These are phyloP conservation scores for Trichoderma simmonsii DNA, from an alignment of 2,329 filamentous ascomycete genomes.

Conservation along the genomic window DNA sequence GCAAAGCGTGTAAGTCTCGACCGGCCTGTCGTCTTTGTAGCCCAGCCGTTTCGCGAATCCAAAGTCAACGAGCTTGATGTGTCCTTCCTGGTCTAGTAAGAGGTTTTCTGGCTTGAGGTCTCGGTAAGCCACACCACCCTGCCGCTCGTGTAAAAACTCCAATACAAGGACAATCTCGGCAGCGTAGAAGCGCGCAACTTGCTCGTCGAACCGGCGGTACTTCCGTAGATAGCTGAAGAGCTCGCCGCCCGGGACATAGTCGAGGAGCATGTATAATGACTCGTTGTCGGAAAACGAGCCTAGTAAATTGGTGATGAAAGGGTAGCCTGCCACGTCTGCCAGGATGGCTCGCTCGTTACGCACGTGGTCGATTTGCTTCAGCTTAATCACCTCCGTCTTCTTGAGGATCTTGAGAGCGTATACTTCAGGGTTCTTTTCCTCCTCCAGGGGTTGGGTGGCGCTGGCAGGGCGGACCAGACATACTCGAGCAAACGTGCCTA, in stretches of 20 bases:
- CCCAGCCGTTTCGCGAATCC: slow-evolving; percentile 80
- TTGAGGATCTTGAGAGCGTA: slow-evolving; percentile 79
- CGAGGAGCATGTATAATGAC: slow-evolving; percentile 77
- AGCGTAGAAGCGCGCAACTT: slow-evolving; percentile 75
- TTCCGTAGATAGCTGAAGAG: slow-evolving; percentile 79
- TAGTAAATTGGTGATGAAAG: slow-evolving; percentile 77
- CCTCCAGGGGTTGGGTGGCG: slow-evolving; percentile 37
- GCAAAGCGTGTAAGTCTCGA: slow-evolving; percentile 78
- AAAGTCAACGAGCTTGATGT: slow-evolving; percentile 82
- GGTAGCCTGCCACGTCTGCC: slow-evolving; percentile 72
- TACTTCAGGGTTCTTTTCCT: slow-evolving; percentile 47
- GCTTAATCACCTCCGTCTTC: slow-evolving; percentile 69
- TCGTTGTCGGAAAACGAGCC: slow-evolving; percentile 78
- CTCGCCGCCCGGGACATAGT: slow-evolving; percentile 80
- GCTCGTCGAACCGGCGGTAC: slow-evolving; percentile 74
- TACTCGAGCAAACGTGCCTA: slow-evolving; percentile 77
- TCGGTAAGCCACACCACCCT: slow-evolving; percentile 74
- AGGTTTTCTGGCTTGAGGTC: slow-evolving; percentile 84
- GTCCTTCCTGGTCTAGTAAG: slow-evolving; percentile 70
- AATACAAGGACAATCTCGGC: slow-evolving; percentile 81
- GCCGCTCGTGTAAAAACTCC: slow-evolving; percentile 74
- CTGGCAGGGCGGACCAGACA: slow-evolving; percentile 69
- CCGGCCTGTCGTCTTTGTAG: slow-evolving; percentile 44
- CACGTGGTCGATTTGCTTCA: slow-evolving; percentile 85
- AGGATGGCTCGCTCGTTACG: slow-evolving; percentile 79